Evolutionary conservation across 768 basidiomycete species (phyloP).

Genomic region (Tulasnella sp.): DNA sequence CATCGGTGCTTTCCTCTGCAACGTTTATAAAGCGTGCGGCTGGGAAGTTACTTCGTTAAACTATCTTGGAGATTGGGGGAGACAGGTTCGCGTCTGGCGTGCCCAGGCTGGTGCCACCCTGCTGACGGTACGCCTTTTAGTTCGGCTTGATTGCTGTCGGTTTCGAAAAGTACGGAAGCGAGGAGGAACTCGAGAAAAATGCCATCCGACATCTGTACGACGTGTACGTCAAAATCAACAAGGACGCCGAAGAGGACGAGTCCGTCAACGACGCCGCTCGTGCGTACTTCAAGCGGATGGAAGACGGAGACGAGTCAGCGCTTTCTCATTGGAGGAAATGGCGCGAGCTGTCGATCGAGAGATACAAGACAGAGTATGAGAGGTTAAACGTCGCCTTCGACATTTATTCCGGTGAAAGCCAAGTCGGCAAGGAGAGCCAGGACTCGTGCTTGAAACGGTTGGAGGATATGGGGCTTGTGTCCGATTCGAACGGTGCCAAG

Average conservation of each 20-base stretch:
- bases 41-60: slow-evolving; percentile 92
- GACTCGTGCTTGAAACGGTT: slow-evolving; percentile 65
- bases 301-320: slow-evolving; percentile 80
- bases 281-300: slow-evolving; percentile 90
- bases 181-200: slow-evolving; percentile 76
- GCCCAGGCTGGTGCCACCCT: not conserved
- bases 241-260: slow-evolving; percentile 64
- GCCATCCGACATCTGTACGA: slow-evolving; percentile 94
- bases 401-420: slow-evolving; percentile 86
- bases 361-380: slow-evolving; percentile 84
- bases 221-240: slow-evolving; percentile 91
- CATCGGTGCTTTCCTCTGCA: slow-evolving; percentile 90
- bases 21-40: slow-evolving; percentile 86
- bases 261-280: slow-evolving; percentile 71
- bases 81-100: slow-evolving; percentile 59
- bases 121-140: slow-evolving; percentile 39
- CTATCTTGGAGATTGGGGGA: slow-evolving; percentile 98
- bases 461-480: slow-evolving; percentile 66
- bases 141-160: slow-evolving; percentile 87
- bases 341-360: slow-evolving; percentile 85
- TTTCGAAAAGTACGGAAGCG: slow-evolving; percentile 86
- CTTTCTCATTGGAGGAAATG: slow-evolving; percentile 88
- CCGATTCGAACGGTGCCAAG: slow-evolving; percentile 76
- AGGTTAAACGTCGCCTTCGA: slow-evolving; percentile 89
- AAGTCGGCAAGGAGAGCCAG: slow-evolving; percentile 69